Conservation (phyloP, 371 early-diverging fungal genomes). For the Zychaea mexicana region DNA sequence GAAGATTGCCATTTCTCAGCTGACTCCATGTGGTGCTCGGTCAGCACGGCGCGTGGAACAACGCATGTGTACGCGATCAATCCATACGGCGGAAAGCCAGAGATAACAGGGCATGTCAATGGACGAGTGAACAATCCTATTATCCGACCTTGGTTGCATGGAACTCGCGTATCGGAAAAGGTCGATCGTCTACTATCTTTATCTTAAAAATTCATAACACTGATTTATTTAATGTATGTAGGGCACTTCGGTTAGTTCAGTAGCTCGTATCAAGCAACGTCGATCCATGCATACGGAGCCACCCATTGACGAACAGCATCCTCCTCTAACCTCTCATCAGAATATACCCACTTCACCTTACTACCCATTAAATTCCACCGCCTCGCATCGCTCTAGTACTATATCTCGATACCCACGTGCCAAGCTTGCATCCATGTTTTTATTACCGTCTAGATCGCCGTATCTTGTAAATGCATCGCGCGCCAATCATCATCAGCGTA, state of each 20-base stretch:
- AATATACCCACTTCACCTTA: constrained; percentile 16
- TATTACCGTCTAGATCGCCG: constrained; percentile 30
- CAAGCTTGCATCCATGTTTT: constrained; percentile 40
- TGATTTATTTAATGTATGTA: not conserved
- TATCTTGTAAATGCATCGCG: constrained; percentile 23
- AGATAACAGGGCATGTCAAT: constrained; percentile 62
- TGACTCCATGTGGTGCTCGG: constrained; percentile 82
- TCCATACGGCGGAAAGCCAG: constrained; percentile 69
- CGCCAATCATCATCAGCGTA: not conserved
- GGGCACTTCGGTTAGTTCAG: constrained; percentile 36
- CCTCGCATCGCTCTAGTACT: not conserved
- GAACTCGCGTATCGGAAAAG: not conserved
- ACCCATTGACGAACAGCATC: constrained; percentile 5
- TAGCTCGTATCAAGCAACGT: constrained; percentile 60
- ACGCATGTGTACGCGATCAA: constrained; percentile 77
- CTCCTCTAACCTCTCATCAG: not conserved
- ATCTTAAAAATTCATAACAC: no score
- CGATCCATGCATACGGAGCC: constrained; percentile 38
- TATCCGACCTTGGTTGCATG: constrained; percentile 15
- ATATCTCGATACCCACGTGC: constrained; percentile 18
- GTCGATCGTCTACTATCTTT: not conserved
- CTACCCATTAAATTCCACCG: constrained; percentile 1
- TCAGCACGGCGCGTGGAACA: constrained; percentile 79
- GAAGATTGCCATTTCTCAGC: constrained; percentile 71
- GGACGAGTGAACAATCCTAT: constrained; percentile 43